These are phyloP conservation scores for Rhizopus sp. DNA, from an alignment of 371 early-diverging fungal species.

Conservation along the genomic window DNA sequence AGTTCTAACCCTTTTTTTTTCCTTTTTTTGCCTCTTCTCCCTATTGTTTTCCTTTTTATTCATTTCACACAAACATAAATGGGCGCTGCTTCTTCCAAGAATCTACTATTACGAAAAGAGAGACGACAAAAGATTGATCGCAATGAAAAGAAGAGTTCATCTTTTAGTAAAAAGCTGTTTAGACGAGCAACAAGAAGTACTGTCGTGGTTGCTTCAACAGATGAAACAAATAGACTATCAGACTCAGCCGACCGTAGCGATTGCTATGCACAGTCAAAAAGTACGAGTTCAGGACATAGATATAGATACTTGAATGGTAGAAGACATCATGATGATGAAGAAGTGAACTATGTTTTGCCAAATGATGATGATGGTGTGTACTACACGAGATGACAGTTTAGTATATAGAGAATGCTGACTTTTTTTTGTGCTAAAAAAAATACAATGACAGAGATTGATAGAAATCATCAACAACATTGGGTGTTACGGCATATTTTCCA, in stretches of 20 bases:
- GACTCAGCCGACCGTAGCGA: not conserved
- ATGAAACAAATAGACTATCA: no score
- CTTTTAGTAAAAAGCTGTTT: not conserved
- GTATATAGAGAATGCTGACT: no score
- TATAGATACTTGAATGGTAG: constrained; percentile 47
- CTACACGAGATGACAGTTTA: no score
- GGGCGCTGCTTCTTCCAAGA: constrained; percentile 1
- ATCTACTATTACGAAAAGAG: not conserved
- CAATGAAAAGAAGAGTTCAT: not conserved
- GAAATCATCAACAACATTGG: constrained; percentile 31
- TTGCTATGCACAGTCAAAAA: not conserved
- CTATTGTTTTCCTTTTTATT: no score
- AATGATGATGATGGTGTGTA: constrained; percentile 49
- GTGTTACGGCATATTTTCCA: constrained; percentile 16
- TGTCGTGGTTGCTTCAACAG: not conserved
- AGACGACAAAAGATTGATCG: not conserved
- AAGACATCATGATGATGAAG: constrained; percentile 46
- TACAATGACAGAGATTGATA: constrained; percentile 17
- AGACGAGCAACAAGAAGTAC: not conserved
- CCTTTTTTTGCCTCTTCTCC: no score
- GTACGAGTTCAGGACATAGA: constrained; percentile 8
- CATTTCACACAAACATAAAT: not conserved
- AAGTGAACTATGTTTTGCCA: constrained; percentile 51
- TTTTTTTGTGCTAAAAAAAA: not conserved
- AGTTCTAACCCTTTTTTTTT: no score